Conservation (phyloP, 208 protist species). For the Crithidia sp. region DNA sequence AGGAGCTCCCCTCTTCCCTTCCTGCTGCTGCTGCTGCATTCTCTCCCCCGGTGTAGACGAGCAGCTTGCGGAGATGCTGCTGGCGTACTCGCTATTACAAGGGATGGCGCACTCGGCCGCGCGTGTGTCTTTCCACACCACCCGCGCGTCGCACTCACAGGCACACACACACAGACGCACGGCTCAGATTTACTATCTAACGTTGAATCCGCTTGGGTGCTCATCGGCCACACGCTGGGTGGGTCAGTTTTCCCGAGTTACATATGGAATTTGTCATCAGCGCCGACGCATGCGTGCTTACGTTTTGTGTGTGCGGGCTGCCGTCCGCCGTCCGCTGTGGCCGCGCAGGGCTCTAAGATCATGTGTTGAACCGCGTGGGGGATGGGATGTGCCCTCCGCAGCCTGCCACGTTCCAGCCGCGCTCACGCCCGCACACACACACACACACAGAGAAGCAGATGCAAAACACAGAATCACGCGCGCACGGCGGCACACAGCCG, state of each 20-base stretch:
- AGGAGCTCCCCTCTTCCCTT: too few species aligned
- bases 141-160: not conserved
- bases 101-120: constrained; percentile 21
- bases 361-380: constrained; percentile 25
- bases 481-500: too few species aligned
- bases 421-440: not conserved
- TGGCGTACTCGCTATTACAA: constrained; percentile 37
- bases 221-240: constrained; percentile 27
- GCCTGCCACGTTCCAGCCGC: constrained; percentile 22
- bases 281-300: not conserved
- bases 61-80: constrained; percentile 45
- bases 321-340: not conserved
- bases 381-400: constrained; percentile 15
- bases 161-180: constrained; percentile 50
- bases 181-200: constrained; percentile 70
- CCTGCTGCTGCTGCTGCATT: constrained; percentile 5
- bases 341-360: not conserved
- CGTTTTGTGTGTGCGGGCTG: too few species aligned
- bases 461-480: too few species aligned
- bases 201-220: constrained; percentile 76
- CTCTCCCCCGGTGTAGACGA: constrained; percentile 49
- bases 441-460: not conserved
- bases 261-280: constrained; percentile 37
- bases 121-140: too few species aligned
- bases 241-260: constrained; percentile 67